Evolutionary conservation across 2,329 filamentous ascomycete genomes (phyloP), one percentile per base, ranked within the genome.

Genomic region (Scorias spongiosa): DNA sequence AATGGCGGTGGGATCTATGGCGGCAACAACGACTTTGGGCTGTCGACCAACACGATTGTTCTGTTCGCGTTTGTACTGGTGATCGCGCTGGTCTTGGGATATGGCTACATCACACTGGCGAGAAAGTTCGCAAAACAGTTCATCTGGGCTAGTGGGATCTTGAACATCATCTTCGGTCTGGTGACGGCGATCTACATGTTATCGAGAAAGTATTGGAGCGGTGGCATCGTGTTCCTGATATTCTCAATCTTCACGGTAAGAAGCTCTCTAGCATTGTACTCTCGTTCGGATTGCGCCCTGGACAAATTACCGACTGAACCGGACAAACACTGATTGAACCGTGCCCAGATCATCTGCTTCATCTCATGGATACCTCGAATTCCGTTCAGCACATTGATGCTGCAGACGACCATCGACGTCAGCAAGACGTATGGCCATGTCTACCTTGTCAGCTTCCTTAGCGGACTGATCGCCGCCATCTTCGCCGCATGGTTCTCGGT

Each of bases 111-210:
- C 54, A 76, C 78, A 63, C 45, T 60, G 29, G 58, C 58, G 40
- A 42, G 28, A 30, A 42, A 42, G 41, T 36, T 20, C 18, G 36
- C 14, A 5, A 43, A 39, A 65, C 76, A 85, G 57, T 87, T 94
- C 53, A 93, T 95, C 59, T 95, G 86, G 84, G 75, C 87, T 34
- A 93, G 87, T 0, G 86, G 85, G 10, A 89, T 94, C 42, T 69
- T 93, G 45, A 93, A 95, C 62, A 82, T 94, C 54, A 66, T 81
- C 44, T 81, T 86, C 54, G 85, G 84, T 1, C 68, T 95, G n/a
- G 88, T 75, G 1, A 93, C 86, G 0, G 86, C 84, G 9, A 78
- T 89, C 42, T 93, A 87, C 64, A 93, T 93, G 69, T 75, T 94
- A 39, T 78, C 73, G 47, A 71, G 76, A 38, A 74, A 74, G 45